Evolutionary conservation across 257 asterid species (phyloP).

Genomic region (Voacanga thouarsii): DNA sequence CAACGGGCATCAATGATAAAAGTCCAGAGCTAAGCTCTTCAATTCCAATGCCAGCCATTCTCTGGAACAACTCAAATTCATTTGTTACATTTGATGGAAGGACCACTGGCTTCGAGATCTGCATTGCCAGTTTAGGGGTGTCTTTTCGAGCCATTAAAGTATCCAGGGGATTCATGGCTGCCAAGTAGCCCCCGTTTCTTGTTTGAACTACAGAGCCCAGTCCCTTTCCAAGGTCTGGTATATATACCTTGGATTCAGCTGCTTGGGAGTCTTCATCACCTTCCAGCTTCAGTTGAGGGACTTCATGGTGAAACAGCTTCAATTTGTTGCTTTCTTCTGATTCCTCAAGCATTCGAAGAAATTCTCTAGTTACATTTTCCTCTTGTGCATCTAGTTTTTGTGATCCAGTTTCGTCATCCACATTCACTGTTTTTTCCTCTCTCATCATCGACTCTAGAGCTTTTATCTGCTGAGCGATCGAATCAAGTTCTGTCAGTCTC

Average conservation of each 20-base stretch:
- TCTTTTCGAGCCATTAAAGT: conserved; percentile 41
- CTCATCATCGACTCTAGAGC: conserved; percentile 83
- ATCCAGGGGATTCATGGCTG: conserved; percentile 71
- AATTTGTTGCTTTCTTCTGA: conserved; percentile 29
- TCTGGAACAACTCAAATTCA: conserved; percentile 71
- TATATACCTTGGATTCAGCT: conserved; percentile 30
- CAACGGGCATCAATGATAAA: conserved; percentile 66
- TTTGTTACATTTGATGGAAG: conserved; percentile 36
- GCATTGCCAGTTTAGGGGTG: conserved; percentile 79
- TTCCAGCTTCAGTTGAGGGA: conserved; percentile 19
- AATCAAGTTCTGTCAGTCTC: conserved; percentile 69
- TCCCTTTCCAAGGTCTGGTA: conserved; percentile 88
- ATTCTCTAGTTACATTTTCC: conserved; percentile 78
- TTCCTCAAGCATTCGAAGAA: conserved; percentile 76
- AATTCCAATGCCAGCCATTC: conserved; percentile 63
- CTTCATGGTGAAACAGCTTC: conserved; percentile 26
- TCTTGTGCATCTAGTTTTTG: conserved; percentile 73
- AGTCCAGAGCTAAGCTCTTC: conserved; percentile 58
- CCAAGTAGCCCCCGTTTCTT: conserved; percentile 77
- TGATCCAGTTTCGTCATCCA: conserved; percentile 50
- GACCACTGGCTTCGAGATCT: conserved; percentile 65
- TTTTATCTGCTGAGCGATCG: conserved; percentile 83
- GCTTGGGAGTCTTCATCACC: conserved; percentile 26
- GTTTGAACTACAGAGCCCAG: conserved; percentile 85
- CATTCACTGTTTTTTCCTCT: conserved; percentile 34